phyloP scores from a whole-genome alignment of 1,139 yeast species.

The Zygoascus hellenicus region DNA sequence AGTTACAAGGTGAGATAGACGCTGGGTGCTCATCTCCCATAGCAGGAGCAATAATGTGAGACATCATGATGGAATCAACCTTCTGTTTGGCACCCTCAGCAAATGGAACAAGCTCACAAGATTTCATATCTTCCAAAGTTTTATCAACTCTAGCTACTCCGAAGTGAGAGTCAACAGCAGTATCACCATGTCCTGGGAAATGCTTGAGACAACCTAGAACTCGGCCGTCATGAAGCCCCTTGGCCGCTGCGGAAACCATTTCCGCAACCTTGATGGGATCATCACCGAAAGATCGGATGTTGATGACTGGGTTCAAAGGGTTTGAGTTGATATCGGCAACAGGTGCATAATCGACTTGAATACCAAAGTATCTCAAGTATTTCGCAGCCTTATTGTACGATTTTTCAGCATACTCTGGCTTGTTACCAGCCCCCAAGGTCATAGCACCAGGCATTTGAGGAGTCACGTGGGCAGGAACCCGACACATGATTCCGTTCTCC shows the following conservation, averaged over 20 bases:
- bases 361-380: conserved; percentile 47
- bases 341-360: conserved; percentile 51
- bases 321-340: conserved; percentile 54
- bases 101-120: conserved; percentile 47
- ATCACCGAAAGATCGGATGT: conserved; percentile 54
- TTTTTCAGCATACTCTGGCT: conserved; percentile 43
- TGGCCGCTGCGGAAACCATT: conserved; percentile 46
- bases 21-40: conserved; percentile 50
- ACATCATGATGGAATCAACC: conserved; percentile 51
- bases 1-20: conserved; percentile 47
- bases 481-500: conserved; percentile 42
- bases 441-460: conserved; percentile 54
- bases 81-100: conserved; percentile 42
- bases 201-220: conserved; percentile 51
- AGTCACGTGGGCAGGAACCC: conserved; percentile 15
- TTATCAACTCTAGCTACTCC: conserved; percentile 54
- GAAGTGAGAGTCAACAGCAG: conserved; percentile 48
- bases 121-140: conserved; percentile 44
- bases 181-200: conserved; percentile 58
- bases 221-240: conserved; percentile 50
- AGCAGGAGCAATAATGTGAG: conserved; percentile 56
- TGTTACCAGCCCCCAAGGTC: conserved; percentile 53
- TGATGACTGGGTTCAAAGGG: conserved; percentile 48
- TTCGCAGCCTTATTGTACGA: conserved; percentile 47
- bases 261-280: conserved; percentile 49